These are phyloP conservation scores for Echium plantagineum DNA, from an alignment of 257 asterid species.

Conservation along the genomic window DNA sequence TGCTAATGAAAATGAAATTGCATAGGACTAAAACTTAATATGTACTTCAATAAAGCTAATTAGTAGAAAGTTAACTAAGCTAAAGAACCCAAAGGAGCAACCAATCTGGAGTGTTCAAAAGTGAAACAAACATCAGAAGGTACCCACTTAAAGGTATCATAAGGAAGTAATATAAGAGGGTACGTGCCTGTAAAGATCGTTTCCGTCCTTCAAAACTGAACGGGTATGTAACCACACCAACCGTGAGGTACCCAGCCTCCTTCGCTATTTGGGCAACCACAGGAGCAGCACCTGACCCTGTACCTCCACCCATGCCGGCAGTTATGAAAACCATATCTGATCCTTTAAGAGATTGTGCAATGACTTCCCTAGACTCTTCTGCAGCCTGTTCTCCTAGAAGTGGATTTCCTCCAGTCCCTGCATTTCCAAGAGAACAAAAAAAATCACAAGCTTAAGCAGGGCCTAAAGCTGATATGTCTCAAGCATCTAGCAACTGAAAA, in stretches of 20 bases:
- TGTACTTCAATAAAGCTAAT: neutral
- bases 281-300: conserved; percentile 99
- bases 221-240: conserved; percentile 94
- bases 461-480: neutral
- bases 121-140: neutral
- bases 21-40: no score
- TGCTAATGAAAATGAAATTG: neutral
- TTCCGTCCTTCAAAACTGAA: conserved; percentile 98
- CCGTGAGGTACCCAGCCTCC: conserved; percentile 94
- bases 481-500: neutral
- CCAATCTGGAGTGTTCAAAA: neutral
- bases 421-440: conserved; percentile 9
- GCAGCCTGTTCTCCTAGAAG: conserved; percentile 97
- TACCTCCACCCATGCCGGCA: conserved; percentile 99
- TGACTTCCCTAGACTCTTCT: conserved; percentile 89
- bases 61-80: neutral
- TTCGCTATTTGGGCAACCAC: conserved; percentile 86
- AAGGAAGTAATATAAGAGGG: conserved; percentile 8
- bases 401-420: conserved; percentile 98
- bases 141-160: neutral
- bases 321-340: conserved; percentile 99
- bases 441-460: neutral
- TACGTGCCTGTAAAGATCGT: conserved; percentile 73
- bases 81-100: neutral
- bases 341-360: conserved; percentile 79